phyloP scores from a whole-genome alignment of 2,329 filamentous ascomycete genomes.

The Alternaria viburni region DNA sequence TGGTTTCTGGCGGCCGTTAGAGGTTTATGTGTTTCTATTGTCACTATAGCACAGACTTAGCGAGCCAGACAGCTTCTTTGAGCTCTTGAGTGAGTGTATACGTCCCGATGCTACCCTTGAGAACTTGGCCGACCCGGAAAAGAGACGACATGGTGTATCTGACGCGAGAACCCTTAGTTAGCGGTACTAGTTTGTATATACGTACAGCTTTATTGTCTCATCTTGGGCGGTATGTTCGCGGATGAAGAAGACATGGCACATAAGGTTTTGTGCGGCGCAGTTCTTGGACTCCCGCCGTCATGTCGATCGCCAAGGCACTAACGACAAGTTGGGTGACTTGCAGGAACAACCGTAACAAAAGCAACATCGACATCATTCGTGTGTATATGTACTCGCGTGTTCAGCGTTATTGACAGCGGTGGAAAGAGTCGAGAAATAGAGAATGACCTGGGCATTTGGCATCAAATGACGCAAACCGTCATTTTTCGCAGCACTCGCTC shows the following conservation, averaged over 20 bases:
- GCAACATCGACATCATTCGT: not conserved
- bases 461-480: not conserved
- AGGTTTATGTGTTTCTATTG: not conserved
- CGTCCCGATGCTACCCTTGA: not conserved
- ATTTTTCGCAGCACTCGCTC: no score
- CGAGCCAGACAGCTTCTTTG: not conserved
- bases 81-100: not conserved
- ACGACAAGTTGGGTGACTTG: not conserved
- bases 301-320: not conserved
- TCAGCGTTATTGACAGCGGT: not conserved
- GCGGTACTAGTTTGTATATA: not conserved
- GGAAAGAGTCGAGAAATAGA: not conserved
- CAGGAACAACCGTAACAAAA: not conserved
- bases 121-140: not conserved
- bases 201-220: not conserved
- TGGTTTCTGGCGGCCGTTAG: not conserved
- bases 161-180: not conserved
- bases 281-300: not conserved
- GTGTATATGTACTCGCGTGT: not conserved
- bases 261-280: not conserved
- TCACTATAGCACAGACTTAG: not conserved
- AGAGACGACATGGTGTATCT: not conserved
- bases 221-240: not conserved
- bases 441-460: not conserved
- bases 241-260: not conserved